These are phyloP conservation scores for Alternaria arborescens DNA, from an alignment of 2,329 filamentous ascomycete genomes.

Conservation along the genomic window DNA sequence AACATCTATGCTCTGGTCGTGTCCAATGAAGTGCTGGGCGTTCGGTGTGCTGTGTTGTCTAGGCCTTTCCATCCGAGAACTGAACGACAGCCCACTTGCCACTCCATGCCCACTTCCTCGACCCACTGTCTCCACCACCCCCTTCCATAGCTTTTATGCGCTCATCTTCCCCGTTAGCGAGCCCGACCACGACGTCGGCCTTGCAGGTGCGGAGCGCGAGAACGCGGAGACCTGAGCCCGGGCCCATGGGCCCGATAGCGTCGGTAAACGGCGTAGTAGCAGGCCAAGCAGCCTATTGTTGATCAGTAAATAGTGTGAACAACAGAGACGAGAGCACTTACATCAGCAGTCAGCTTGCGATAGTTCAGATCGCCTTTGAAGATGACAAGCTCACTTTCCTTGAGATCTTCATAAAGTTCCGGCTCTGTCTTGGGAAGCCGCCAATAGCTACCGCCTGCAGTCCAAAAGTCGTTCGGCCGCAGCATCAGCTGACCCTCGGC, in stretches of 20 bases:
- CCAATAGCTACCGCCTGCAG: slow-evolving; percentile 87
- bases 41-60: background rate
- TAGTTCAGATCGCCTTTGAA: slow-evolving; percentile 99
- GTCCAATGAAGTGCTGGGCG: background rate
- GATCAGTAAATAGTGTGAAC: slow-evolving; percentile 12
- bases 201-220: slow-evolving; percentile 94
- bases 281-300: slow-evolving; percentile 75
- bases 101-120: slow-evolving; percentile 90
- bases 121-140: slow-evolving; percentile 73
- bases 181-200: slow-evolving; percentile 90
- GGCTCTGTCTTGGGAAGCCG: slow-evolving; percentile 75
- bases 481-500: slow-evolving; percentile 84
- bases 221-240: slow-evolving; percentile 81
- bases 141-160: slow-evolving; percentile 72
- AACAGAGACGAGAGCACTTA: slow-evolving; percentile 58
- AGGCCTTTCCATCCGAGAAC: slow-evolving; percentile 73
- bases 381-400: slow-evolving; percentile 84
- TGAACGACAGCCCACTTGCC: slow-evolving; percentile 97
- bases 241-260: slow-evolving; percentile 86
- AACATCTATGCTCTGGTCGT: background rate
- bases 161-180: slow-evolving; percentile 85
- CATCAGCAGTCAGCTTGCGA: slow-evolving; percentile 88
- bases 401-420: slow-evolving; percentile 77
- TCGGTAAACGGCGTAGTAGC: slow-evolving; percentile 84
- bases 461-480: slow-evolving; percentile 91